Evolutionary conservation across 306 rosid genomes (phyloP), one percentile per base, ranked within the genome.

Genomic region (Hippophae gyantsensis): DNA sequence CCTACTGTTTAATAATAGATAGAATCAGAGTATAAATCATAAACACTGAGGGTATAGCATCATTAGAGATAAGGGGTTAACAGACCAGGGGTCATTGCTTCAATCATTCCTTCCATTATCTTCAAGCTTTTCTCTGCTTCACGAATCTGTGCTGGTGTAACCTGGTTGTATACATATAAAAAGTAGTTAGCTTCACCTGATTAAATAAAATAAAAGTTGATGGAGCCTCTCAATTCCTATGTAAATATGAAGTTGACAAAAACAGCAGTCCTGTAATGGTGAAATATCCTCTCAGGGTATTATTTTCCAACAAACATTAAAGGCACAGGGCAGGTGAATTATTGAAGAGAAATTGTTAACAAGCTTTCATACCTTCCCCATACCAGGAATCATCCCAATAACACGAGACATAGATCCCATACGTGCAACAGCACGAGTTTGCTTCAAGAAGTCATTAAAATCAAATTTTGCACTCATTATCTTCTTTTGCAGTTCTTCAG

Each of bases 351-450:
- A 38, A 43, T 3, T 43, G 47, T 42, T 52, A 42, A 60, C 26
- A 48, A 59, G 68, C 58, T 54, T 71, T 52, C 81, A 63, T 76
- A 92, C 99, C 96, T 92, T 92, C 13, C 86, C 88, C 99, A 92
- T 92, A 43, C 99, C 99, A 69, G 99, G 99, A 80, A 92, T 87
- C 99, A 92, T 92, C 78, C 99, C 96, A 61, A 92, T 63, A 77
- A 92, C 96, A 65, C 99, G 96, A 60, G 90, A 79, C 78, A 92
- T 81, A n/a, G 99, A 85, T 65, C 99, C 99, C 99, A 92, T 92
- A 47, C 76, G 78, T 45, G 99, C 95, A 69, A 92, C 86, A 55
- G 96, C 73, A 65, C 96, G 95, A 41, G 96, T 92, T 88, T 92
- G 95, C 84, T 92, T 92, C 38, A 92, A 78, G 68, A 87, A 88